Base-by-base conservation (phyloP, 768 basidiomycete genomes). In the Hortiboletus campestris region DNA sequence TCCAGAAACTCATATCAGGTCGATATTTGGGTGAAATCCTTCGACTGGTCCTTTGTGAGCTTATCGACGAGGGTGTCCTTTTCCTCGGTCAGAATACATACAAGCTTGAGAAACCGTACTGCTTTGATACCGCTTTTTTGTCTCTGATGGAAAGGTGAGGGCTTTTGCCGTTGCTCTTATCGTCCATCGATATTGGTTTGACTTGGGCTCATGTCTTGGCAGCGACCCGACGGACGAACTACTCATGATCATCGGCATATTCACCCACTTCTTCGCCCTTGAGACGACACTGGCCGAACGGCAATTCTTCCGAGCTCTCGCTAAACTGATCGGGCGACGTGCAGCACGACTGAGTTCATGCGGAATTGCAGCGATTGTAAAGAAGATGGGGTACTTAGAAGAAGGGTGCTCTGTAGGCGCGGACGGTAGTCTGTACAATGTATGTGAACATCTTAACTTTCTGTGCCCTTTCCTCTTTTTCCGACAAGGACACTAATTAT, bases 1-100 rank as follows among this genome's bases (percentile, higher is more conserved):
- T 20, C 2, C 51, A 88, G 94, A 97, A 94, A 94, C 80, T 96
- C 61, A 96, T 97, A 55, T 94, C 94, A 1, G 94, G 94, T 48
- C 86, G 93, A 51, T 97, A 97, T 70, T 84, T 99, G 35, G 96
- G 96, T 56, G 96, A 99, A 75, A 94, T 98, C 63, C 80, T 98
- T 62, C 88, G 96, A n/a, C 78, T 98, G 29, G 88, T 98, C 62
- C 82, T 99, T 56, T 91, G 88, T 67, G 96, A 99, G 71, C 85
- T 99, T 46, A 94, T 97, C 67, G 95, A 97, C 67, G 89, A 94
- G 62, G 97, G 96, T 73, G 90, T 95, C 19, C 83, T 99, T 50
- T 99, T 99, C 85, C 82, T 97, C 31, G 95, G 97, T 25, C 96
- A 99, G 74, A 93, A 96, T 71, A 97, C 96, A 1, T 98, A 98